phyloP scores from a whole-genome alignment of 805 yeast species.

The Metschnikowia koreensis region DNA sequence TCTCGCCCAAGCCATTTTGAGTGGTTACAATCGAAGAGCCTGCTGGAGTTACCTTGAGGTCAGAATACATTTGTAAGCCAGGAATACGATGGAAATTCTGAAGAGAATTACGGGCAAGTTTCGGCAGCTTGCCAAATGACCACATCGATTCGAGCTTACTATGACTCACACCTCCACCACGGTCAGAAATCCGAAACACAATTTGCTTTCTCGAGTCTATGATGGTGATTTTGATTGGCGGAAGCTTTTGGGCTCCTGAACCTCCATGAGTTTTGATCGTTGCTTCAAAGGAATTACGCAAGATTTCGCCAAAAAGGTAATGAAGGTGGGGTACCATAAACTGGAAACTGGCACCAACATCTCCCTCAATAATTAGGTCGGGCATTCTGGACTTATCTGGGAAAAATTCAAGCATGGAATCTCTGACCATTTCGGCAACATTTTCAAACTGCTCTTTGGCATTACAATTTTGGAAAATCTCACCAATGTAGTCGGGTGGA shows the following conservation, averaged over 20 bases:
- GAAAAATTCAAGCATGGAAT: conserved; percentile 51
- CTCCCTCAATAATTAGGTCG: conserved; percentile 72
- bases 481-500: conserved; percentile 64
- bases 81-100: conserved; percentile 70
- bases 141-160: conserved; percentile 64
- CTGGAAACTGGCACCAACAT: conserved; percentile 63
- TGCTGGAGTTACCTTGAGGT: conserved; percentile 39
- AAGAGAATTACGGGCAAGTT: conserved; percentile 55
- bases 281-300: conserved; percentile 83
- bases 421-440: conserved; percentile 52
- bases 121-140: conserved; percentile 80
- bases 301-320: conserved; percentile 81
- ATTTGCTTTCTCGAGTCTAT: conserved; percentile 65
- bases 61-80: conserved; percentile 50
- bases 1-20: conserved; percentile 29
- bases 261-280: conserved; percentile 51
- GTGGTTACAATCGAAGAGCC: conserved; percentile 37
- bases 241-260: conserved; percentile 41
- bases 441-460: conserved; percentile 63
- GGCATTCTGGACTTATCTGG: conserved; percentile 63
- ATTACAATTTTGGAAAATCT: conserved; percentile 75
- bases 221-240: conserved; percentile 76
- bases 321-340: conserved; percentile 85
- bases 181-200: conserved; percentile 78
- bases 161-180: conserved; percentile 81